Percentiles rank a stretch among this genome's conserved stretches.
Evolutionary conservation across 2,329 filamentous ascomycete genomes (phyloP).

Genomic region (Colletotrichum chrysophilum): DNA sequence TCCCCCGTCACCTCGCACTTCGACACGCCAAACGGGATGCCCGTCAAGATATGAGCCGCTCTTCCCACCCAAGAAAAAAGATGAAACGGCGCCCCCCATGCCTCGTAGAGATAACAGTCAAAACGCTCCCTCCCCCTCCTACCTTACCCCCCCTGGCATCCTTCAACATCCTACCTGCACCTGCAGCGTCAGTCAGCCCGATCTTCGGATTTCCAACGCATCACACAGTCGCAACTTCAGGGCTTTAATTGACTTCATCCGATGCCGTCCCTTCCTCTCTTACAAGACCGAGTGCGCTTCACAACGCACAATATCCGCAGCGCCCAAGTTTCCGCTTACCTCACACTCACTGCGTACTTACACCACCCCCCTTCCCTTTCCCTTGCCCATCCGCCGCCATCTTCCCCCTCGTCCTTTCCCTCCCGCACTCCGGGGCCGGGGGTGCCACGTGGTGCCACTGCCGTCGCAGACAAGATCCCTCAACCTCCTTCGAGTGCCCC

Average conservation of each 20-base stretch:
- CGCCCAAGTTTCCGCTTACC: not conserved
- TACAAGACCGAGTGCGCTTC: not conserved
- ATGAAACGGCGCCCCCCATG: not conserved
- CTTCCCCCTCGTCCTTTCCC: not conserved
- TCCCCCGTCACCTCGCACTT: not conserved
- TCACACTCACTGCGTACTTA: not conserved
- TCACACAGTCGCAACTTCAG: not conserved
- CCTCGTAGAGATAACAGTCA: not conserved
- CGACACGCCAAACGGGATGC: not conserved
- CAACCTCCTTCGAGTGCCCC: not conserved
- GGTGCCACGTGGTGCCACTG: constrained; percentile 8
- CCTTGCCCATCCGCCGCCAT: not conserved
- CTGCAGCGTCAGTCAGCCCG: not conserved
- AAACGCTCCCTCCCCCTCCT: not conserved
- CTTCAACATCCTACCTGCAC: not conserved
- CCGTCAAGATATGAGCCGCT: not conserved
- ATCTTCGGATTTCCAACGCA: not conserved
- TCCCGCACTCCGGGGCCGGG: not conserved
- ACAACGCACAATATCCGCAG: not conserved
- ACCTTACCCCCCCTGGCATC: not conserved
- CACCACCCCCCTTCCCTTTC: not conserved
- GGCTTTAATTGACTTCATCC: not conserved
- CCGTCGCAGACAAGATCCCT: not conserved
- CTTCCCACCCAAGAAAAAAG: not conserved
- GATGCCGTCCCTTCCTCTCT: not conserved